These are phyloP conservation scores for Forsythia viridissima DNA, from an alignment of 257 asterid species.

Conservation along the genomic window DNA sequence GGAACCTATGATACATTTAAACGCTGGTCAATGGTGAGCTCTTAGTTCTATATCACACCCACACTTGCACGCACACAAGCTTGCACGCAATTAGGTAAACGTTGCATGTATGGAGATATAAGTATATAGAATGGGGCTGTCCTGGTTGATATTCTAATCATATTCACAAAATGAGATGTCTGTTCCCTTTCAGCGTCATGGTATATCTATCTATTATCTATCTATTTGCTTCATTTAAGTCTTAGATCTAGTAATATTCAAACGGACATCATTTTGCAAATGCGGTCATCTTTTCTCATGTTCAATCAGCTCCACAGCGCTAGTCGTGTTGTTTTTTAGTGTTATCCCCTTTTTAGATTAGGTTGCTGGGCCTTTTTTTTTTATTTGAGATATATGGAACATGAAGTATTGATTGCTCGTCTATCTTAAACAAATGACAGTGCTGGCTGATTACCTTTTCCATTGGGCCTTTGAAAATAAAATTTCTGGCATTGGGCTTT, in stretches of 20 bases:
- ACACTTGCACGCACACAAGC: not conserved
- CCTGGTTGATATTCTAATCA: not conserved
- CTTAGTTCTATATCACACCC: constrained; percentile 1
- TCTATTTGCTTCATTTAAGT: too few species aligned
- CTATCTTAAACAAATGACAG: not conserved
- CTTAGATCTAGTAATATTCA: not conserved
- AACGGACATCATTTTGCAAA: not conserved
- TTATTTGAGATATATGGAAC: not conserved
- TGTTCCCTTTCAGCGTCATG: not conserved
- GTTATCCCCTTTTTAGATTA: too few species aligned
- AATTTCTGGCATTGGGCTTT: not conserved
- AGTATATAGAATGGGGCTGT: not conserved
- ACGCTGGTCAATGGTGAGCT: constrained; percentile 78
- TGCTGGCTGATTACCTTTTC: not conserved
- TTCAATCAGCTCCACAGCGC: not conserved
- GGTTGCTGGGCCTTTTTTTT: not conserved
- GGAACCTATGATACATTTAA: constrained; percentile 95
- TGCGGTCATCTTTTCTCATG: not conserved
- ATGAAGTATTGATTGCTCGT: not conserved
- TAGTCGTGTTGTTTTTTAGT: not conserved
- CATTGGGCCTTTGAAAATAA: not conserved
- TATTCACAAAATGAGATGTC: not conserved
- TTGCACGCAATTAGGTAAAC: not conserved
- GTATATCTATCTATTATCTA: too few species aligned
- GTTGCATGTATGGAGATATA: not conserved